These are phyloP conservation scores for Clonostachys rhizophaga DNA, from an alignment of 2,329 filamentous ascomycete genomes.

Conservation along the genomic window DNA sequence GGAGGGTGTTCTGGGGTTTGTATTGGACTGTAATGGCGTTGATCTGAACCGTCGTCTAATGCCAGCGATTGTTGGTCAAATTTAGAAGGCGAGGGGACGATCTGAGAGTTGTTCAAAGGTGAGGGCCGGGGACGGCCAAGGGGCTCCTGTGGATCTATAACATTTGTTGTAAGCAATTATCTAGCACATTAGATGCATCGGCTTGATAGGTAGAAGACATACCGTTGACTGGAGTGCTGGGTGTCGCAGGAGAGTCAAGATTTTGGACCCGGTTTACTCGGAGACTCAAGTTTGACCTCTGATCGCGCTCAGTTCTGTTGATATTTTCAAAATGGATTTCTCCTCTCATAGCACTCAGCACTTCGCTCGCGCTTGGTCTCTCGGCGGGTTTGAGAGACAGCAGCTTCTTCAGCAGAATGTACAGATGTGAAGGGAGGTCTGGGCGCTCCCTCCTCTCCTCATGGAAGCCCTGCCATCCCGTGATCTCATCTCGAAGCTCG, in stretches of 20 bases:
- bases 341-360: conserved; percentile 71
- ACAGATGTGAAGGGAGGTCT: conserved; percentile 82
- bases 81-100: no score
- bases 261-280: conserved; percentile 45
- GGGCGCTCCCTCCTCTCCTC: conserved; percentile 69
- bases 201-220: no score
- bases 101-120: no score
- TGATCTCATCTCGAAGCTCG: conserved; percentile 78
- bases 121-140: background rate
- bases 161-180: no score
- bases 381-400: conserved; percentile 72
- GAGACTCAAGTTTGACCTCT: conserved; percentile 20
- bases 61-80: no score
- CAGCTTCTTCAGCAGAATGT: conserved; percentile 76
- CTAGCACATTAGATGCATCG: no score
- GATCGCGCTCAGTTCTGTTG: background rate
- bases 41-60: no score
- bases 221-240: conserved; percentile 36
- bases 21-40: no score
- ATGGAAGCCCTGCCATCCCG: conserved; percentile 81
- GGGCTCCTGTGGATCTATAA: background rate
- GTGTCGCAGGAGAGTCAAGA: conserved; percentile 46
- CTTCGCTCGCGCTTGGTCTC: conserved; percentile 80
- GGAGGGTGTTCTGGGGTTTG: no score
- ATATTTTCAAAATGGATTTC: conserved; percentile 48